Conservation (phyloP, 129 eudicot genomes). For the Saussurea involucrata region DNA sequence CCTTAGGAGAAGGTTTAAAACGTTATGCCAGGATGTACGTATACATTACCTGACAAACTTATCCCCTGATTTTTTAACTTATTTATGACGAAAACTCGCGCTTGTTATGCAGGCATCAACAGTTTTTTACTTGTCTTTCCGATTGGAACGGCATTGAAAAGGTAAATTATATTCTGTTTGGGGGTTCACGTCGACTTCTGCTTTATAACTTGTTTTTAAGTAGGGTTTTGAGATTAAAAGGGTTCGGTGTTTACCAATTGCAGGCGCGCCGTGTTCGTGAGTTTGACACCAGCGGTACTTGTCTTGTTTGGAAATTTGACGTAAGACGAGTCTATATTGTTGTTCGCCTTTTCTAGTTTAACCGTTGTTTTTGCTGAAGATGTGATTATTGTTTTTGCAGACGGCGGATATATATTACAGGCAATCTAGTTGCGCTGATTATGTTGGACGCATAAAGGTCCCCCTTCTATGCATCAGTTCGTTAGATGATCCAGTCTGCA, state of each 20-base stretch:
- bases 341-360: background rate
- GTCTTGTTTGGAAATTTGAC: conserved; percentile 66
- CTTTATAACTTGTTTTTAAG: no score
- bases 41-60: conserved; percentile 19
- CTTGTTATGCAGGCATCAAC: conserved; percentile 65
- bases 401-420: conserved; percentile 94
- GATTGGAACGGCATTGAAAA: conserved; percentile 87
- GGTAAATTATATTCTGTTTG: conserved; percentile 47
- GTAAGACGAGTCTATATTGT: conserved; percentile 30
- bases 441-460: conserved; percentile 63
- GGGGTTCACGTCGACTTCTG: no score
- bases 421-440: conserved; percentile 61
- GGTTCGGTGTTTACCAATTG: conserved; percentile 19
- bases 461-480: conserved; percentile 93
- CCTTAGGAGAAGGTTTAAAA: conserved; percentile 70
- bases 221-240: no score
- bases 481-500: conserved; percentile 95
- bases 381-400: conserved; percentile 33
- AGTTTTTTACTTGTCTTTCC: conserved; percentile 69
- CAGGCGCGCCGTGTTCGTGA: conserved; percentile 86
- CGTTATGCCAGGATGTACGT: conserved; percentile 82
- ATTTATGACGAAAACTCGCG: conserved; percentile 4
- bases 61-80: background rate
- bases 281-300: conserved; percentile 77
- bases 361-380: background rate